Percentiles rank a stretch among this genome's conserved stretches.
Evolutionary conservation across 1,139 yeast genomes (phyloP).

Genomic region (Kluyveromyces sp.): DNA sequence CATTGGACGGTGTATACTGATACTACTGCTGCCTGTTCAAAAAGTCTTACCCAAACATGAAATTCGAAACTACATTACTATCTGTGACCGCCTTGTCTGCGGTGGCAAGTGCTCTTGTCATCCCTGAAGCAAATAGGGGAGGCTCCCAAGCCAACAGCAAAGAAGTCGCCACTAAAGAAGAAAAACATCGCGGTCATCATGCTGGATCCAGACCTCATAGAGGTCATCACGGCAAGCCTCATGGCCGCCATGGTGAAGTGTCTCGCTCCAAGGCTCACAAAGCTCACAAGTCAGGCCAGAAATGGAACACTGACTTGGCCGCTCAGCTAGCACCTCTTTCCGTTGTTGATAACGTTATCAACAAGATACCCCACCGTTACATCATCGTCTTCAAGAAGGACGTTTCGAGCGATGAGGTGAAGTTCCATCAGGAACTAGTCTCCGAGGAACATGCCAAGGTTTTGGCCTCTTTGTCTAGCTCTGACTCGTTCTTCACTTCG

Average conservation of each 20-base stretch:
- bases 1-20: not conserved
- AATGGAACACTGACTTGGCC: not conserved
- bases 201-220: not conserved
- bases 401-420: slow-evolving; percentile 43
- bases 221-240: too few species aligned
- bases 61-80: slow-evolving; percentile 15
- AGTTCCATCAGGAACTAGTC: slow-evolving; percentile 62
- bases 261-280: not conserved
- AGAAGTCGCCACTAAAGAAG: not conserved
- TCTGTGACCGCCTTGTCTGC: slow-evolving; percentile 19
- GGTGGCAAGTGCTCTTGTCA: slow-evolving; percentile 17
- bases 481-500: slow-evolving; percentile 19
- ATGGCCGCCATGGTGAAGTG: not conserved
- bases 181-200: not conserved
- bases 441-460: slow-evolving; percentile 28
- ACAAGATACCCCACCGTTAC: slow-evolving; percentile 65
- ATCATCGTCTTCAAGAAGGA: slow-evolving; percentile 69
- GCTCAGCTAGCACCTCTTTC: slow-evolving; percentile 45
- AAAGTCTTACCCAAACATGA: slow-evolving; percentile 14
- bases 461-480: slow-evolving; percentile 17
- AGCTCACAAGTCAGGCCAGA: not conserved
- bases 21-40: not conserved
- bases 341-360: slow-evolving; percentile 54
- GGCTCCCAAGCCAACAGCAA: not conserved
- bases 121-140: slow-evolving; percentile 15